Evolutionary conservation across 1,139 yeast species (phyloP).

Genomic region (Chernovozyma sophiae-reginae): DNA sequence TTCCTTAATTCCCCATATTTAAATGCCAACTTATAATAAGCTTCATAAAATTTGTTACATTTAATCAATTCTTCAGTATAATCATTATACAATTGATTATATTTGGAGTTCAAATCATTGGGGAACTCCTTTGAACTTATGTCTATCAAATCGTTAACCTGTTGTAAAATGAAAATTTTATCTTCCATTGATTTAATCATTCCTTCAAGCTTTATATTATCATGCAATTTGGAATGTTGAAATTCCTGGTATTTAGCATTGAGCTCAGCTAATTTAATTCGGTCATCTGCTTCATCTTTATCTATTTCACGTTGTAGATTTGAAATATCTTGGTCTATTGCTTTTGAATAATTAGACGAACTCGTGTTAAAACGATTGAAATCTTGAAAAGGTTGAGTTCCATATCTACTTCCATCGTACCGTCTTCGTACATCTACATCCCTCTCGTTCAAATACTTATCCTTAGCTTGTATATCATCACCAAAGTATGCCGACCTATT

Average conservation of each 20-base stretch:
- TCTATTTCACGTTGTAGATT: slow-evolving; percentile 3
- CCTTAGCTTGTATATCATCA: neutral
- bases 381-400: no score
- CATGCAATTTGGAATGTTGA: neutral
- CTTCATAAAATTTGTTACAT: slow-evolving; percentile 28
- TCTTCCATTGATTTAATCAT: slow-evolving; percentile 13
- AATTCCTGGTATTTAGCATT: neutral
- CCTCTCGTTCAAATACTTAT: neutral
- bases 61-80: slow-evolving; percentile 28
- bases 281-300: neutral
- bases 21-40: slow-evolving; percentile 36
- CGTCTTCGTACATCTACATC: neutral
- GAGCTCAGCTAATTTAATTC: neutral
- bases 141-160: slow-evolving; percentile 21
- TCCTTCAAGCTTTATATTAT: slow-evolving; percentile 5
- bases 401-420: neutral
- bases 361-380: neutral
- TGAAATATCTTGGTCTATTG: neutral
- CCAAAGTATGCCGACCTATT: neutral
- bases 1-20: slow-evolving; percentile 38
- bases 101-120: slow-evolving; percentile 16
- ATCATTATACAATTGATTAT: slow-evolving; percentile 28
- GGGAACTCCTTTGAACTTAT: slow-evolving; percentile 10
- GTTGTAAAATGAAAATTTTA: slow-evolving; percentile 20
- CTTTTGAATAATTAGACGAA: neutral